Conservation (phyloP, 169 alveolate species). For the Perkinsus chesapeaki region DNA sequence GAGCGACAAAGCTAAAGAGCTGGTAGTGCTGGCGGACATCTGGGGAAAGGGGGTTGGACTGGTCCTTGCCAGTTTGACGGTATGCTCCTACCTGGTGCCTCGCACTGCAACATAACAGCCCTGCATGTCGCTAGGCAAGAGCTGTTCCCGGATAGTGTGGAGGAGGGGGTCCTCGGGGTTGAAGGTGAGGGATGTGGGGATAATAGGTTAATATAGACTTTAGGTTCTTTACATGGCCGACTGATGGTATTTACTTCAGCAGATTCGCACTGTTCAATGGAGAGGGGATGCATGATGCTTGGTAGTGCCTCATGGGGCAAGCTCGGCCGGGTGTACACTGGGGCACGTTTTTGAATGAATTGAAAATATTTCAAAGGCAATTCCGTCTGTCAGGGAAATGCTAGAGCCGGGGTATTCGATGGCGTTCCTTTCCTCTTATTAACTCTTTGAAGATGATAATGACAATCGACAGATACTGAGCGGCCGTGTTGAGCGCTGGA, state of each 20-base stretch:
- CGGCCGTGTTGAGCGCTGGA: no score
- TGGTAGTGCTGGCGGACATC: neutral
- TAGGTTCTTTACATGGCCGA: neutral
- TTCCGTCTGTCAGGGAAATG: no score
- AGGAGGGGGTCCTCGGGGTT: conserved; percentile 11
- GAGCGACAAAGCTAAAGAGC: neutral
- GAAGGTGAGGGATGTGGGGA: neutral
- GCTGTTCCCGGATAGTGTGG: conserved; percentile 7
- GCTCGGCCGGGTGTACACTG: no score
- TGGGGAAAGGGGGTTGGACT: neutral
- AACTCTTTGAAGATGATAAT: no score
- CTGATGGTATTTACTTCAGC: neutral
- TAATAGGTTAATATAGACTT: neutral
- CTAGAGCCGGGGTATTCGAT: no score
- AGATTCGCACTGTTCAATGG: neutral
- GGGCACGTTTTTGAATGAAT: no score
- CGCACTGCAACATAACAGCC: conserved; percentile 18
- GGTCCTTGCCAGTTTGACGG: conserved; percentile 12
- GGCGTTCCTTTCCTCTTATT: no score
- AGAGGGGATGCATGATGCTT: neutral
- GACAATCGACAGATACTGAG: neutral
- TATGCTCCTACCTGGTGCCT: conserved; percentile 24
- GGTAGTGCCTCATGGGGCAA: neutral
- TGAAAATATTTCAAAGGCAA: no score
- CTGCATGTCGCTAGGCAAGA: conserved; percentile 23